These are phyloP conservation scores for Lichtheimia ramosa DNA, from an alignment of 371 early-diverging fungal species.

Conservation along the genomic window DNA sequence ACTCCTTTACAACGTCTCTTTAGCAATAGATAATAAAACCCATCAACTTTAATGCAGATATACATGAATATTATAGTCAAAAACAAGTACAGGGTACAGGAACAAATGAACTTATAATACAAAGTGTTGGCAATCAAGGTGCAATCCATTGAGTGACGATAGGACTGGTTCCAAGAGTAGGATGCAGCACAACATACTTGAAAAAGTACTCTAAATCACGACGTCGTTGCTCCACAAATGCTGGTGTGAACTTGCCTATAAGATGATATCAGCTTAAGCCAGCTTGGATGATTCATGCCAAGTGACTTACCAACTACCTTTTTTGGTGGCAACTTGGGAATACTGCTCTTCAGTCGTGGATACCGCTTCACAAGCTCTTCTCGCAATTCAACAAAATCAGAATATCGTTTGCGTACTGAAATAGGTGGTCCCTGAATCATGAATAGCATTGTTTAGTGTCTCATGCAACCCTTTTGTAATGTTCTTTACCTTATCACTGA, in stretches of 20 bases:
- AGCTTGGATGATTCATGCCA: too few relatives aligned
- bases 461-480: neutral
- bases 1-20: too few relatives aligned
- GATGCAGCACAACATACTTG: constrained; percentile 56
- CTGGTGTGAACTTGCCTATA: constrained; percentile 48
- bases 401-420: constrained; percentile 54
- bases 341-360: constrained; percentile 40
- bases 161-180: constrained; percentile 45
- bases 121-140: constrained; percentile 15
- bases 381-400: constrained; percentile 56
- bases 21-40: too few relatives aligned
- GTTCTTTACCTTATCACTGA: constrained; percentile 38
- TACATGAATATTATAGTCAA: too few relatives aligned
- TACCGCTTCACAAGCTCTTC: constrained; percentile 38
- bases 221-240: constrained; percentile 54
- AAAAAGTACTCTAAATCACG: constrained; percentile 59
- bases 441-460: neutral
- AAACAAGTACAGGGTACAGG: too few relatives aligned
- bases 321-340: constrained; percentile 59
- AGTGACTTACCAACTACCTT: constrained; percentile 46
- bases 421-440: constrained; percentile 38
- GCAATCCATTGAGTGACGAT: constrained; percentile 49
- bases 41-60: too few relatives aligned
- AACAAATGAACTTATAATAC: neutral
- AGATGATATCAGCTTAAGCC: too few relatives aligned